Percentiles rank a stretch among this genome's conserved stretches.
phyloP scores from a whole-genome alignment of 2,329 filamentous ascomycete species.

The Nemania abortiva region DNA sequence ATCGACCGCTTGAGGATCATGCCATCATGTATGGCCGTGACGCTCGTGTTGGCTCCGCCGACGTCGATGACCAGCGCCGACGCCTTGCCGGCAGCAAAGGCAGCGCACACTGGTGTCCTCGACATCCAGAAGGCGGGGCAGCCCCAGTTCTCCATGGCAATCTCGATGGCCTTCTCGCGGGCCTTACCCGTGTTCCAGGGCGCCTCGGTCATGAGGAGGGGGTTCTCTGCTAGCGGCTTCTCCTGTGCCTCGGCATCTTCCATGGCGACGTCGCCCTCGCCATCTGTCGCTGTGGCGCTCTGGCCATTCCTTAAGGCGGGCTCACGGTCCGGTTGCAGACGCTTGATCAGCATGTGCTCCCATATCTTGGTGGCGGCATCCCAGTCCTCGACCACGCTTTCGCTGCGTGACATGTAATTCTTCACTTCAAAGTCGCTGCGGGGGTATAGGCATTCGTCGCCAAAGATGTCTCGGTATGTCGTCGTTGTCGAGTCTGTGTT shows the following conservation, averaged over 20 bases:
- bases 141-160: constrained; percentile 97
- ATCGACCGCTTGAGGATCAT: constrained; percentile 93
- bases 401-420: constrained; percentile 86
- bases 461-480: constrained; percentile 73
- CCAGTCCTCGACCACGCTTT: constrained; percentile 96
- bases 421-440: constrained; percentile 82
- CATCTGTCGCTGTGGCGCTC: constrained; percentile 78
- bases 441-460: constrained; percentile 89
- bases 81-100: constrained; percentile 92
- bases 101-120: constrained; percentile 87
- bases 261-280: constrained; percentile 71
- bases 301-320: constrained; percentile 81
- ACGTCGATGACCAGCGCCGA: constrained; percentile 79
- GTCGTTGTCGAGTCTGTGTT: constrained; percentile 57
- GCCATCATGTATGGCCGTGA: constrained; percentile 86
- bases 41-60: constrained; percentile 45
- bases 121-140: constrained; percentile 95
- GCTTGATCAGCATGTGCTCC: constrained; percentile 91
- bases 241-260: constrained; percentile 72
- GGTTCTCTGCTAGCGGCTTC: constrained; percentile 88
- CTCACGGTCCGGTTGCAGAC: constrained; percentile 81
- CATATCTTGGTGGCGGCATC: constrained; percentile 89
- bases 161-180: constrained; percentile 93
- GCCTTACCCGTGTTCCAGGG: constrained; percentile 91
- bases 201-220: constrained; percentile 91